These are phyloP conservation scores for Colletotrichum navitas DNA, from an alignment of 2,329 filamentous ascomycete genomes.

Conservation along the genomic window DNA sequence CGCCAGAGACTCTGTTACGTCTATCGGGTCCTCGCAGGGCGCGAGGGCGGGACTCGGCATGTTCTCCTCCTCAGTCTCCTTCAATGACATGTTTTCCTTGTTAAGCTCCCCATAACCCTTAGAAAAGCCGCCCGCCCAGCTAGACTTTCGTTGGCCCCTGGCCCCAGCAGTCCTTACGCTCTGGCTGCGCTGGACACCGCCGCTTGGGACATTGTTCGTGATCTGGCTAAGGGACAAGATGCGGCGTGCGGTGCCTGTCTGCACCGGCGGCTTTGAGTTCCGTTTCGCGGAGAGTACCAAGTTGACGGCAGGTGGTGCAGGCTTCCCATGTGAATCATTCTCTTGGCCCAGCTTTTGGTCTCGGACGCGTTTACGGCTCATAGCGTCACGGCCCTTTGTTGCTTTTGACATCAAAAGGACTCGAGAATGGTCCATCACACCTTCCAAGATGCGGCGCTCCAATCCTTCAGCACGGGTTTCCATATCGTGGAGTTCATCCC, in stretches of 20 bases:
- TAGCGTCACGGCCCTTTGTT: conserved; percentile 64
- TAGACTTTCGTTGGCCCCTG: conserved; percentile 72
- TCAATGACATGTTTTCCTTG: conserved; percentile 73
- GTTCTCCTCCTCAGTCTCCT: conserved; percentile 73
- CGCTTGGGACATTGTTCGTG: conserved; percentile 75
- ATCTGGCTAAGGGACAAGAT: conserved; percentile 95
- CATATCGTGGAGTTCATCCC: conserved; percentile 92
- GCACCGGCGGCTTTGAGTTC: conserved; percentile 59
- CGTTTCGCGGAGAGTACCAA: conserved; percentile 68
- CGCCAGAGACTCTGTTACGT: conserved; percentile 39
- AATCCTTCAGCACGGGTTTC: conserved; percentile 88
- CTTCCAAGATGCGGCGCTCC: conserved; percentile 92
- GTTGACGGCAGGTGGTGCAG: conserved; percentile 56
- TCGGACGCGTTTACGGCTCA: conserved; percentile 69
- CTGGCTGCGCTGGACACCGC: conserved; percentile 80
- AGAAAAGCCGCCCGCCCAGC: conserved; percentile 70
- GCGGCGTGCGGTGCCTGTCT: conserved; percentile 74
- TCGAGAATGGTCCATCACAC: conserved; percentile 95
- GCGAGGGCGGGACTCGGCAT: conserved; percentile 30
- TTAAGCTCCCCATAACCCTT: conserved; percentile 67
- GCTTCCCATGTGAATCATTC: conserved; percentile 43
- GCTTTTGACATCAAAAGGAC: conserved; percentile 84
- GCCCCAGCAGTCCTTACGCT: conserved; percentile 75
- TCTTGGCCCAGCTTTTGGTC: conserved; percentile 57
- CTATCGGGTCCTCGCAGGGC: conserved; percentile 12